Base-by-base conservation (phyloP, 495 filamentous ascomycete species). In the Mytilinidion resinicola region DNA sequence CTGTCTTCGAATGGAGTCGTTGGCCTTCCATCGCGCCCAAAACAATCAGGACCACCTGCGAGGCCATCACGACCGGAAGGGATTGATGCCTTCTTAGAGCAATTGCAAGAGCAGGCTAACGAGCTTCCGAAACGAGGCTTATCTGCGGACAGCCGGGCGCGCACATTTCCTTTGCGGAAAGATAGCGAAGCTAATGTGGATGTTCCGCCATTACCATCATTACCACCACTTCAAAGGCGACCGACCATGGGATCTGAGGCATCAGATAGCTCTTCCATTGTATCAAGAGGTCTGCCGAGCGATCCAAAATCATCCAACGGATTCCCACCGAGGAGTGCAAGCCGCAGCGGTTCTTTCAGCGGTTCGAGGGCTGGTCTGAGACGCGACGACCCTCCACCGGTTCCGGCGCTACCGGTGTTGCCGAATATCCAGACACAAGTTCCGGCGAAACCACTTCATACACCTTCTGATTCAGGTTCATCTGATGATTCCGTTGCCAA, bases 401-500 rank as follows among this genome's bases (percentile, higher is more conserved):
- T 73, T 9, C 78, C 78, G 52, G 73, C 79, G 4, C 73, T 74
- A n/a, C 73, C 78, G 52, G 73, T 78, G 5, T 74, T 74, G n/a
- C 73, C 72, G 33, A 77, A 77, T 21, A 81, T 80, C 51, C 78
- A 77, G 14, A 68, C 42, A 35, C 51, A 59, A 8, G 25, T 57
- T 10, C 53, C 75, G 19, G 72, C 75, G 25, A 82, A 82, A 53
- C 76, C 80, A 0, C 81, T 83, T 67, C 85, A 88, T 66, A 78
- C 77, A 3, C 72, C 84, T 0, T 83, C 85, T 0, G 80, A 83
- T 59, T 93, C 88, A 1, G 79, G 79, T 21, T 80, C 80, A 1
- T 91, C 88, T 5, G 85, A 83, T 41, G 81, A 79, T n/a, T 90
- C 87, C 7, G 79, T 75, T 0, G 81, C 53, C 21, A 63, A 75